Evolutionary conservation across 2,329 filamentous ascomycete species (phyloP).

Genomic region (Trichoderma koningiopsis): DNA sequence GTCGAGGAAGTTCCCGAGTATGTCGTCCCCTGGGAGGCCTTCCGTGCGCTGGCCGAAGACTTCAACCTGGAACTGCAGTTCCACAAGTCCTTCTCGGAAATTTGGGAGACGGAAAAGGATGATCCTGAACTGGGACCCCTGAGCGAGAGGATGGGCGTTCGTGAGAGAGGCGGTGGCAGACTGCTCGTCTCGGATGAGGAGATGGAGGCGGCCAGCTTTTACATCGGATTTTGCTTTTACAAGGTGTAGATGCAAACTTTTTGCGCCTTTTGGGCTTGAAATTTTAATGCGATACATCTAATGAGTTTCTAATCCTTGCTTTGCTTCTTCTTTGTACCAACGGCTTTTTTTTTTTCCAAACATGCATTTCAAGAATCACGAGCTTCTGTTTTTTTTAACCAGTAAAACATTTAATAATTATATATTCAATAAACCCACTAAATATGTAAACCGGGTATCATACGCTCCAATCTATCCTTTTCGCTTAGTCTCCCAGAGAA

Average conservation of each 20-base stretch:
- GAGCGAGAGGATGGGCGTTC: slow-evolving; percentile 94
- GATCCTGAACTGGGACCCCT: slow-evolving; percentile 78
- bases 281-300: background rate
- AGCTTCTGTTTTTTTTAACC: background rate
- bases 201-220: slow-evolving; percentile 89
- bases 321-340: background rate
- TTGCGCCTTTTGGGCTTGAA: no score
- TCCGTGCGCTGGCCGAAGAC: slow-evolving; percentile 91
- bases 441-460: slow-evolving; percentile 23
- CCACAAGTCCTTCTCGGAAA: slow-evolving; percentile 84
- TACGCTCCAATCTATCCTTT: slow-evolving; percentile 15
- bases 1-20: slow-evolving; percentile 97
- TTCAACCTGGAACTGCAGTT: slow-evolving; percentile 97
- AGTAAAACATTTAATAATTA: background rate
- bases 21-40: slow-evolving; percentile 97
- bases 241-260: slow-evolving; percentile 65
- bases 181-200: slow-evolving; percentile 80
- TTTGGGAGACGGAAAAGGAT: slow-evolving; percentile 90
- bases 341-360: background rate
- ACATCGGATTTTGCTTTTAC: slow-evolving; percentile 95
- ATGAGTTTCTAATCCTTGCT: background rate
- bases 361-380: background rate
- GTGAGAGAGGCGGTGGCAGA: slow-evolving; percentile 66
- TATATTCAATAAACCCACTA: slow-evolving; percentile 3
- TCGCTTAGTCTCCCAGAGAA: background rate